These are phyloP conservation scores for Mycosphaerelloides madeirae DNA, from an alignment of 2,329 filamentous ascomycete genomes.

Conservation along the genomic window DNA sequence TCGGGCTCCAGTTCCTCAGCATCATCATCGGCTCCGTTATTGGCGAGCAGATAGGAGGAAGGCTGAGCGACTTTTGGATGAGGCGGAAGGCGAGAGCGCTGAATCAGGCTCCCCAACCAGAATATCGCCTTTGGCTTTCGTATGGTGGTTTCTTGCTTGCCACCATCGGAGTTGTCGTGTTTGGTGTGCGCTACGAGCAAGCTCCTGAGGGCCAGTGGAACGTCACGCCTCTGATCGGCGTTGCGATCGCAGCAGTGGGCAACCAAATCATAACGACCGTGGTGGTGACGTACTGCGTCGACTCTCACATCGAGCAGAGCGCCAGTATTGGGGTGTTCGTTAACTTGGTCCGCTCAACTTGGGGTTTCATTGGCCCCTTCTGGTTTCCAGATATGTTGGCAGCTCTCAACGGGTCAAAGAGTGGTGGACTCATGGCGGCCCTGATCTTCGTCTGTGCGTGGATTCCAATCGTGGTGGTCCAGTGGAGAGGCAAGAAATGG, in stretches of 20 bases:
- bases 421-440: slow-evolving; percentile 36
- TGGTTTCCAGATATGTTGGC: slow-evolving; percentile 40
- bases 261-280: slow-evolving; percentile 60
- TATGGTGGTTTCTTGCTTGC: slow-evolving; percentile 50
- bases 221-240: slow-evolving; percentile 49
- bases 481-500: slow-evolving; percentile 20
- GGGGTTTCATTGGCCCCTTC: slow-evolving; percentile 48
- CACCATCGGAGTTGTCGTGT: slow-evolving; percentile 52
- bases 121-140: slow-evolving; percentile 55
- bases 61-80: slow-evolving; percentile 53
- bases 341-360: slow-evolving; percentile 43
- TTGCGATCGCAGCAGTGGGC: slow-evolving; percentile 48
- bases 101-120: slow-evolving; percentile 38
- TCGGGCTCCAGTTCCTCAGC: slow-evolving; percentile 55
- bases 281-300: slow-evolving; percentile 56
- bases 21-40: slow-evolving; percentile 55
- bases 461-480: slow-evolving; percentile 26
- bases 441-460: slow-evolving; percentile 26
- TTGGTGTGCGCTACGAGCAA: slow-evolving; percentile 48
- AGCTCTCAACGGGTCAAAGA: slow-evolving; percentile 33
- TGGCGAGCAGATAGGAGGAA: slow-evolving; percentile 56
- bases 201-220: slow-evolving; percentile 47
- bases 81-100: slow-evolving; percentile 35
- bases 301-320: slow-evolving; percentile 51
- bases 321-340: slow-evolving; percentile 56